Percentiles rank a stretch among this genome's conserved stretches.
These are phyloP conservation scores for Fimicolochytrium jonesii DNA, from an alignment of 192 early-diverging fungal species.

Conservation along the genomic window DNA sequence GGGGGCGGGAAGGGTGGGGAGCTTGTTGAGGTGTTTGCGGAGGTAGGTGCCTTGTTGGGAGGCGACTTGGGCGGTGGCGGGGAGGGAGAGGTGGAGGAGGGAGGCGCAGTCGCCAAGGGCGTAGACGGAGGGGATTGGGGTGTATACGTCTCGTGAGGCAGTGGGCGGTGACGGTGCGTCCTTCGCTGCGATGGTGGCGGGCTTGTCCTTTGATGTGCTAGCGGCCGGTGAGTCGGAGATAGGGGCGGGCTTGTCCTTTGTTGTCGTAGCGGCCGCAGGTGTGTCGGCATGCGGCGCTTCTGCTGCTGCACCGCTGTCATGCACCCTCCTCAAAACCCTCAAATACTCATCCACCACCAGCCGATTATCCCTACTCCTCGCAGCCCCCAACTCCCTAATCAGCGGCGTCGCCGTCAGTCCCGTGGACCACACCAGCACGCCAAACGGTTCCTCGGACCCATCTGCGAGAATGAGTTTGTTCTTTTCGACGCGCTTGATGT, in stretches of 20 bases:
- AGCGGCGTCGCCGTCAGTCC: conserved; percentile 47
- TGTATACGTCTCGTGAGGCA: conserved; percentile 48
- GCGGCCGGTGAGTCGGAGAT: too few relatives aligned
- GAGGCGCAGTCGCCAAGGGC: conserved; percentile 88
- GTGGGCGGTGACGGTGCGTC: too few relatives aligned
- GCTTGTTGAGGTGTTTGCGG: conserved; percentile 39
- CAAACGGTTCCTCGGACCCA: conserved; percentile 41
- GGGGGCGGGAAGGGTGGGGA: not conserved
- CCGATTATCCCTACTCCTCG: not conserved
- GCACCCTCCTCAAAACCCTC: conserved; percentile 71
- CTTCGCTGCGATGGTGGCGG: too few relatives aligned
- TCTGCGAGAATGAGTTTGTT: conserved; percentile 20
- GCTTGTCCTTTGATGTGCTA: too few relatives aligned
- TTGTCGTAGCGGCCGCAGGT: too few relatives aligned
- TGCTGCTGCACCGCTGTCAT: too few relatives aligned
- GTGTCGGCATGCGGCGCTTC: too few relatives aligned
- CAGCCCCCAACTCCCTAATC: not conserved
- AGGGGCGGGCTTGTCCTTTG: too few relatives aligned
- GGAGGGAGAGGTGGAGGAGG: conserved; percentile 69
- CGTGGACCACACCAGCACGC: conserved; percentile 71
- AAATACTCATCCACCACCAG: conserved; percentile 68
- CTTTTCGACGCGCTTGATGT: conserved; percentile 55
- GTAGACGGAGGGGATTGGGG: conserved; percentile 61
- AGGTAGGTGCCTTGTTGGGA: conserved; percentile 70
- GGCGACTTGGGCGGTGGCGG: conserved; percentile 83